Evolutionary conservation across 768 basidiomycete species (phyloP).

Genomic region (Pleurotus platypus): DNA sequence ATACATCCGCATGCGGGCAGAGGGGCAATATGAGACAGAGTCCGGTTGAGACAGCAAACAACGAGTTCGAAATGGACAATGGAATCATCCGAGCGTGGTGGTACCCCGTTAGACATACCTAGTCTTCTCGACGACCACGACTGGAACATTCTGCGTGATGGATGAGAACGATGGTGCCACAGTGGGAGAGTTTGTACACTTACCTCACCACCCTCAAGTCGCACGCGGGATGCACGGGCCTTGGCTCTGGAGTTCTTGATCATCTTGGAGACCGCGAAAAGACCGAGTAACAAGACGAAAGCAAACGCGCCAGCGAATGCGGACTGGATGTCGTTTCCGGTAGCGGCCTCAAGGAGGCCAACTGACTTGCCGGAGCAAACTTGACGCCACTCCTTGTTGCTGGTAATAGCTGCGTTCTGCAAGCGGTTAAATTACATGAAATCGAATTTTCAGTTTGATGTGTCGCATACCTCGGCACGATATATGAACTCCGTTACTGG

Average conservation of each 20-base stretch:
- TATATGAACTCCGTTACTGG: slow-evolving; percentile 85
- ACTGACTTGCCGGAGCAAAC: slow-evolving; percentile 32
- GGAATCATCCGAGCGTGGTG: no score
- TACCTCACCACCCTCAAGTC: slow-evolving; percentile 47
- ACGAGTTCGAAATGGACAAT: neutral
- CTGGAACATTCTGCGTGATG: neutral
- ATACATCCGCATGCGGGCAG: no score
- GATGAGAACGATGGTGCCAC: neutral
- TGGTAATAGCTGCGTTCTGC: slow-evolving; percentile 49
- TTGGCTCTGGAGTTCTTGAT: slow-evolving; percentile 36
- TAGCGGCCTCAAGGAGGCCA: slow-evolving; percentile 22
- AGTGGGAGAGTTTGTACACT: slow-evolving; percentile 20
- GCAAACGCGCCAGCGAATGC: slow-evolving; percentile 33
- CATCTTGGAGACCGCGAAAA: slow-evolving; percentile 34
- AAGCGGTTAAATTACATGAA: neutral
- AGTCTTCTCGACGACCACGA: neutral
- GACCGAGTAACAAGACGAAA: slow-evolving; percentile 33
- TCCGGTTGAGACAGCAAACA: neutral
- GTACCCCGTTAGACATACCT: neutral
- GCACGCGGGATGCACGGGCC: slow-evolving; percentile 32
- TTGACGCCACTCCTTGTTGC: slow-evolving; percentile 52
- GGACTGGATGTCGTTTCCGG: slow-evolving; percentile 22
- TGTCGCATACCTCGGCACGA: slow-evolving; percentile 59
- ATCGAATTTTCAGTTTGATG: no score
- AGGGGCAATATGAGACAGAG: neutral